Percentiles rank a stretch among this genome's conserved stretches.
These are phyloP conservation scores for Aspergillus cejpii DNA, from an alignment of 2,329 filamentous ascomycete species.

Conservation along the genomic window DNA sequence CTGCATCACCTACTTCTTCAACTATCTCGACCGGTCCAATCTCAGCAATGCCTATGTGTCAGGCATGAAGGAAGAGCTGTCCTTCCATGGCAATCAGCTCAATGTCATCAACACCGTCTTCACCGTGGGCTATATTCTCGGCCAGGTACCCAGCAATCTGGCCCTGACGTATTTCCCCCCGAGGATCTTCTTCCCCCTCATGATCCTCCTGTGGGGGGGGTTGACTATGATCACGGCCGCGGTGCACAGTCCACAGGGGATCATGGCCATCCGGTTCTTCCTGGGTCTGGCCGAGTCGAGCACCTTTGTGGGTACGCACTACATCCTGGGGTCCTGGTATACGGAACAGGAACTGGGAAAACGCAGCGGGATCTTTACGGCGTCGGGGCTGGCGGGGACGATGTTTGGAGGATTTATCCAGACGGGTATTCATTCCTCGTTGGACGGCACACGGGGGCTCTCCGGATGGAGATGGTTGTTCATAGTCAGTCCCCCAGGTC, in stretches of 20 bases:
- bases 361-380: conserved; percentile 33
- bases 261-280: conserved; percentile 37
- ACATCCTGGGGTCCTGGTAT: conserved; percentile 41
- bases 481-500: conserved; percentile 18
- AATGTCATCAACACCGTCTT: conserved; percentile 24
- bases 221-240: conserved; percentile 31
- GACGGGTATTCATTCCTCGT: conserved; percentile 28
- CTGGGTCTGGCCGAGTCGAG: conserved; percentile 30
- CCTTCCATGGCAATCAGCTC: conserved; percentile 27
- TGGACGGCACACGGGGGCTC: conserved; percentile 24
- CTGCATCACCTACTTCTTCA: conserved; percentile 46
- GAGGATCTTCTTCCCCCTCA: conserved; percentile 23
- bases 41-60: conserved; percentile 45
- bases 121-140: conserved; percentile 23
- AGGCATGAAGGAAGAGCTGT: conserved; percentile 31
- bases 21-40: conserved; percentile 44
- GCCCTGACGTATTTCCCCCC: conserved; percentile 25
- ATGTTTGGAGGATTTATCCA: conserved; percentile 37
- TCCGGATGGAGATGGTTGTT: conserved; percentile 37
- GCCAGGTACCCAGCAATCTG: conserved; percentile 21
- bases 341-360: conserved; percentile 38
- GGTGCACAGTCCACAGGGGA: conserved; percentile 23
- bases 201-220: conserved; percentile 28
- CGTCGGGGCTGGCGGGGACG: conserved; percentile 29
- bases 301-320: conserved; percentile 33